Evolutionary conservation across 2,329 filamentous ascomycete species (phyloP).

Genomic region (Venturia pyrina): DNA sequence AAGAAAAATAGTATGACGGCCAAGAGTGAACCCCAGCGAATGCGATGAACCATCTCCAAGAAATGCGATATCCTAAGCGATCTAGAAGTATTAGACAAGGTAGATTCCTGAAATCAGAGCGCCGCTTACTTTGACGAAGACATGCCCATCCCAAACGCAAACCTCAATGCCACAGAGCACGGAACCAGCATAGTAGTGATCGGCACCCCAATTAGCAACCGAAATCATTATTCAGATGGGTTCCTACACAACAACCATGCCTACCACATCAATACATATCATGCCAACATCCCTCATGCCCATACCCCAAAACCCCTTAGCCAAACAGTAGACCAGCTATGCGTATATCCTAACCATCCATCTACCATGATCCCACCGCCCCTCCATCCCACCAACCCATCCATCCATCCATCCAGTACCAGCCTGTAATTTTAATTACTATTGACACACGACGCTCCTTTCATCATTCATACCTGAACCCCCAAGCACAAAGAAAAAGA

Average conservation of each 20-base stretch:
- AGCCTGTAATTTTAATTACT: neutral
- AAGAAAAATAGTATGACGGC: no score
- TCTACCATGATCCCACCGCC: neutral
- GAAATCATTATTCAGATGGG: neutral
- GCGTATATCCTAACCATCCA: neutral
- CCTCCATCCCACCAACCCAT: neutral
- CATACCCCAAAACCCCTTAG: no score
- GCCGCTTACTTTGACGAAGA: no score
- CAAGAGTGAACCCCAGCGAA: no score
- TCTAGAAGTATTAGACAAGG: no score
- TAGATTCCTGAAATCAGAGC: no score
- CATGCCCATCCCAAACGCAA: no score
- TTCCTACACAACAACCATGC: neutral
- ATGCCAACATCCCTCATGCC: neutral
- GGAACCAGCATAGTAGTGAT: no score
- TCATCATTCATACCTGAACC: neutral
- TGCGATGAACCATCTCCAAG: no score
- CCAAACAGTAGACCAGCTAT: neutral
- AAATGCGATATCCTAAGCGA: no score
- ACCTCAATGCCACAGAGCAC: no score
- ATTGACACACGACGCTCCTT: neutral
- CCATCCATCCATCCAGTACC: no score
- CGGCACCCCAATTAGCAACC: neutral
- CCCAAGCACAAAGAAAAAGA: neutral
- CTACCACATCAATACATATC: neutral